phyloP scores from a whole-genome alignment of 2,329 filamentous ascomycete genomes.

The Helminthosporium solani region DNA sequence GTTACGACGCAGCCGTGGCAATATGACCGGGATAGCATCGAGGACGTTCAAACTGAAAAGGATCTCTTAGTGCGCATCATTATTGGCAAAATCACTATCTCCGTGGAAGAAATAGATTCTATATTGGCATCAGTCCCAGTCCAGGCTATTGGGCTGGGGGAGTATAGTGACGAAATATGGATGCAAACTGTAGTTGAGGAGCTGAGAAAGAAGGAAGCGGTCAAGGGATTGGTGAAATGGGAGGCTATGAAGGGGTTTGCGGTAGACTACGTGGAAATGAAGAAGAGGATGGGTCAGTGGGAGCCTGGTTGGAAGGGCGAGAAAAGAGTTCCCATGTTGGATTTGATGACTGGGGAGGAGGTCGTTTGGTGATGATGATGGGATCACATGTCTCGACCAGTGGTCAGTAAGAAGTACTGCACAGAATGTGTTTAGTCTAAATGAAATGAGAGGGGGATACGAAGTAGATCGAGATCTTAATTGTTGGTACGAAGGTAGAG shows the following conservation, averaged over 20 bases:
- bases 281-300: slow-evolving; percentile 4
- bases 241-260: slow-evolving; percentile 1
- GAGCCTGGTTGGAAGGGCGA: neutral
- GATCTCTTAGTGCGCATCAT: slow-evolving; percentile 6
- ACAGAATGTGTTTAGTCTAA: too few species aligned
- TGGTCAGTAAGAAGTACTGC: too few species aligned
- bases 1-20: slow-evolving; percentile 2
- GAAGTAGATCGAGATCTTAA: too few species aligned
- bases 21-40: slow-evolving; percentile 4
- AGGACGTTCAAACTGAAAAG: slow-evolving; percentile 3
- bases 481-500: too few species aligned
- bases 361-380: slow-evolving; percentile 1
- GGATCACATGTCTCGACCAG: too few species aligned
- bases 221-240: neutral
- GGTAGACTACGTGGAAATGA: slow-evolving; percentile 3
- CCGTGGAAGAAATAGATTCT: neutral
- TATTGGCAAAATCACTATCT: slow-evolving; percentile 5
- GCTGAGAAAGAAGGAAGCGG: neutral
- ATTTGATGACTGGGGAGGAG: slow-evolving; percentile 2
- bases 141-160: neutral
- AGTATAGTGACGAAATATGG: slow-evolving; percentile 5
- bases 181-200: slow-evolving; percentile 1
- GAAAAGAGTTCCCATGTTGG: slow-evolving; percentile 6
- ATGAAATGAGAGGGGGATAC: too few species aligned
- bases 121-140: slow-evolving; percentile 4